Conservation (phyloP, 2,329 filamentous ascomycete genomes). For the Fusarium hostae region DNA sequence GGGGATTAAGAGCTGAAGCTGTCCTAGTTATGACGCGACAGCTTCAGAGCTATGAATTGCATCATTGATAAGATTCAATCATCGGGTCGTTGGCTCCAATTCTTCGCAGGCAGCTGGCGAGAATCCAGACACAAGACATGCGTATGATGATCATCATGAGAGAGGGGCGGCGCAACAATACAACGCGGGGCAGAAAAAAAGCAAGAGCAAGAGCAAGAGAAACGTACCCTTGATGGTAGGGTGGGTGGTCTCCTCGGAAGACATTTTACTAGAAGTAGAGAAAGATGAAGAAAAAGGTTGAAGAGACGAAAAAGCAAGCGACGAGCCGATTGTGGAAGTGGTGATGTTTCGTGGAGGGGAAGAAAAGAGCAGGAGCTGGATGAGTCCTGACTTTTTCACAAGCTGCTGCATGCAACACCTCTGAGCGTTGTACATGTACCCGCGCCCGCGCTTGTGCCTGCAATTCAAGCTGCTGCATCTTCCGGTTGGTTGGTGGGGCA, state of each 20-base stretch:
- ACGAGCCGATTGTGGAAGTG: constrained; percentile 22
- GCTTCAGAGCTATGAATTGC: background rate
- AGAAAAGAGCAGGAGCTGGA: constrained; percentile 24
- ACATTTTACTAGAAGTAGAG: constrained; percentile 61
- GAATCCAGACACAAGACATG: background rate
- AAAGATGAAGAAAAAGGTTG: constrained; percentile 1
- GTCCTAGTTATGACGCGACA: background rate
- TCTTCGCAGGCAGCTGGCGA: background rate
- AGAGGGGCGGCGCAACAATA: constrained; percentile 37
- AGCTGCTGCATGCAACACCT: background rate
- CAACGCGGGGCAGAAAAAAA: constrained; percentile 25
- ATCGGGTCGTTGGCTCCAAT: background rate
- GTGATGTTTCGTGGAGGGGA: constrained; percentile 22
- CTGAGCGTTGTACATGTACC: constrained; percentile 1
- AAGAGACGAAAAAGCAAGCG: constrained; percentile 15
- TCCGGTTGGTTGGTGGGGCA: constrained; percentile 6
- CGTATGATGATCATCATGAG: constrained; percentile 37
- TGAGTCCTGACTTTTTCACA: constrained; percentile 34
- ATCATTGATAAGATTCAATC: background rate
- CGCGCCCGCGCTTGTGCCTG: constrained; percentile 5
- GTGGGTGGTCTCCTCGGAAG: constrained; percentile 71
- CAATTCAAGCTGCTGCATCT: background rate
- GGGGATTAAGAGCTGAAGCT: background rate
- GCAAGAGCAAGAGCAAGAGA: background rate
- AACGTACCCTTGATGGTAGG: constrained; percentile 78